Base-by-base conservation (phyloP, 345 rosid species). In the Murraya paniculata region DNA sequence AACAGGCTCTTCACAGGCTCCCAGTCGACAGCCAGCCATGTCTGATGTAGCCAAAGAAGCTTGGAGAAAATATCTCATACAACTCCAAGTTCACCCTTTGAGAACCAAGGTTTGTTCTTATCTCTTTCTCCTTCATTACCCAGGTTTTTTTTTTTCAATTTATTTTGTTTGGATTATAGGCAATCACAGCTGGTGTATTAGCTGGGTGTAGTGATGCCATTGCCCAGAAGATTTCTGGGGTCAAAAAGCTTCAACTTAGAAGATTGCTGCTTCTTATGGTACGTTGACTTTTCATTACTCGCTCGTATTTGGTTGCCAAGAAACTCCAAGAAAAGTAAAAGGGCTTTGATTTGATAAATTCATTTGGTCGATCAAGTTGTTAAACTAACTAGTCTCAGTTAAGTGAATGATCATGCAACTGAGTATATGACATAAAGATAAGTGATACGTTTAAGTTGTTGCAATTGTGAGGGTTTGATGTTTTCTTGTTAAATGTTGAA, bases 171-270 rank as follows among this genome's bases (percentile, higher is more conserved):
- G 58, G 41, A 67, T 68, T 76, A 58, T 81, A 93, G 99, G 98
- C 99, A 56, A 84, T 93, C 66, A 95, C 97, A 2, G 81, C 98
- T 70, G 95, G 96, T 38, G 84, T 90, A 36, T 84, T 95, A 57
- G 93, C 93, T 74, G 99, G 97, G 31, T 84, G 82, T 18, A 92
- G 98, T 82, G 97, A 92, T 82, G 81, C 87, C 3, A 79, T 93
- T 76, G 98, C 99, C 74, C 99, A 93, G 73, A 95, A 91, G 87
- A 91, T 95, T 79, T 86, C 93, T 68, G 99, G 97, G 82, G 71
- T 85, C 81, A 90, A 91, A 80, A 83, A 60, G 84, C 84, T 95
- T 81, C 97, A 93, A 76, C 59, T 93, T 27, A 85, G 89, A 76
- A 88, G 97, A 80, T 56, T 92, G 80, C 84, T 95, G 76, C 94